Evolutionary conservation across 2,329 filamentous ascomycete genomes (phyloP), one percentile per base, ranked within the genome.

Genomic region (Elsinoe batatas): DNA sequence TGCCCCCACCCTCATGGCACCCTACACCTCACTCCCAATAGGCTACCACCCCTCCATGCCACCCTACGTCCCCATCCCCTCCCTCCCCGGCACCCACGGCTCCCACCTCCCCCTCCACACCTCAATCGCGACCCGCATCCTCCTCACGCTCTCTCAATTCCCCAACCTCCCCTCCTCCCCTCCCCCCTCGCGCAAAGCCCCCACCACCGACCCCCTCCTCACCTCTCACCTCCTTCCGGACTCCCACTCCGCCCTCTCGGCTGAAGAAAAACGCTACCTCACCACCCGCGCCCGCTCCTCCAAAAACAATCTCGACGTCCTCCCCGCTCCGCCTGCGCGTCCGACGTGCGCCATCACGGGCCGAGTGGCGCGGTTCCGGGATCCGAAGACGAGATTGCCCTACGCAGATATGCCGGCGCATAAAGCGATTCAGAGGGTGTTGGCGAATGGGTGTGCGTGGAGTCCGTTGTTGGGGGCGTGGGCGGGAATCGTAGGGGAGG

Each of bases 371-470:
- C 82, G 82, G 55, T 97, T 94, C 69, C 81, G 84, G 20, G 93
- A 98, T 68, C 88, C 90, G 0, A 79, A 81, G 62, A 97, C 91
- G 0, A 87, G 88, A 0, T 77, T 97, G 13, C 82, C 84, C 0
- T 98, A 91, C 70, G 79, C 82, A 60, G 91, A 91, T 67, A 75
- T 82, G 42, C 80, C 84, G 59, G 91, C 90, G 0, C 96, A 90
- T 71, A 82, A 82, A 63, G 84, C 94, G 68, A 85, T 97, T 44
- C 85, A 88, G 64, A 81, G 84, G 56, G 77, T 95, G 12, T 72
- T 81, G 53, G 79, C 76, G 1, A 86, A 88, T 42, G 83, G 88
- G 43, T 91, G 90, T 68, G 81, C 81, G 57, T 98, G 88, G 87
- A 95, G 90, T 67, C 77, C 76, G 30, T 76, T 93, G 62, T 71